A percentile compares a stretch with the other conserved stretches of the same genome.
Conservation (phyloP, 108 stramenopile genomes). For the Seminavis robusta region DNA sequence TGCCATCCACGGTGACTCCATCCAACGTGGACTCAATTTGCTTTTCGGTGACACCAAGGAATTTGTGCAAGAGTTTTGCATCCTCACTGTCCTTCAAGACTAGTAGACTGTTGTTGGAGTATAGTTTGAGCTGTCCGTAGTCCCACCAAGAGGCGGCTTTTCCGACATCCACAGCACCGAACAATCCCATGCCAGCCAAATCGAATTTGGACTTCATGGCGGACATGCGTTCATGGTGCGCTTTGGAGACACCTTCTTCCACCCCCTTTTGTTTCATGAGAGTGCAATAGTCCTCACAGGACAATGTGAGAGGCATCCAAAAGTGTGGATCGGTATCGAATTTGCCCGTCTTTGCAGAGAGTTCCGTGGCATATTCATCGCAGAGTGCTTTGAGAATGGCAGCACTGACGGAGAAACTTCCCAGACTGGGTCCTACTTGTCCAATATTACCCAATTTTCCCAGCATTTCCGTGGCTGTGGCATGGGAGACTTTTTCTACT, state of each 20-base stretch:
- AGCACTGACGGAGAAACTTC: conserved; percentile 91
- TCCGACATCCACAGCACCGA: conserved; percentile 98
- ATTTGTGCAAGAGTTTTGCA: conserved; percentile 72
- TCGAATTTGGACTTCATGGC: conserved; percentile 72
- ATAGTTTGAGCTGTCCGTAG: conserved; percentile 95
- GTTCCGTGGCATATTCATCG: conserved; percentile 80
- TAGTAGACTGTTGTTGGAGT: conserved; percentile 83
- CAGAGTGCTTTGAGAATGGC: conserved; percentile 80
- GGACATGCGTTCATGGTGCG: conserved; percentile 85
- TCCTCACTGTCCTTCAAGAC: conserved; percentile 75
- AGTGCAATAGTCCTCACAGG: conserved; percentile 74
- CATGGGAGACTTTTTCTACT: conserved; percentile 97
- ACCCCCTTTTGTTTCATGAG: conserved; percentile 91
- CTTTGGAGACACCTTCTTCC: conserved; percentile 50
- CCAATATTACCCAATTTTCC: conserved; percentile 82
- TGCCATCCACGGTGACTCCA: conserved; percentile 43
- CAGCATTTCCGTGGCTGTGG: conserved; percentile 92
- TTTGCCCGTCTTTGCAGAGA: conserved; percentile 82
- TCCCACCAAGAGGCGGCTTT: conserved; percentile 97
- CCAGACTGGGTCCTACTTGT: conserved; percentile 91
- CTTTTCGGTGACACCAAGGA: conserved; percentile 70
- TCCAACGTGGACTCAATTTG: conserved; percentile 47
- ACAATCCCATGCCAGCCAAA: conserved; percentile 64
- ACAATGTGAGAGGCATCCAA: conserved; percentile 98
- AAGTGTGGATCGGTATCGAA: conserved; percentile 94